These are phyloP conservation scores for Pigoraptor vietnamica DNA, from an alignment of 78 protist species.

Conservation along the genomic window DNA sequence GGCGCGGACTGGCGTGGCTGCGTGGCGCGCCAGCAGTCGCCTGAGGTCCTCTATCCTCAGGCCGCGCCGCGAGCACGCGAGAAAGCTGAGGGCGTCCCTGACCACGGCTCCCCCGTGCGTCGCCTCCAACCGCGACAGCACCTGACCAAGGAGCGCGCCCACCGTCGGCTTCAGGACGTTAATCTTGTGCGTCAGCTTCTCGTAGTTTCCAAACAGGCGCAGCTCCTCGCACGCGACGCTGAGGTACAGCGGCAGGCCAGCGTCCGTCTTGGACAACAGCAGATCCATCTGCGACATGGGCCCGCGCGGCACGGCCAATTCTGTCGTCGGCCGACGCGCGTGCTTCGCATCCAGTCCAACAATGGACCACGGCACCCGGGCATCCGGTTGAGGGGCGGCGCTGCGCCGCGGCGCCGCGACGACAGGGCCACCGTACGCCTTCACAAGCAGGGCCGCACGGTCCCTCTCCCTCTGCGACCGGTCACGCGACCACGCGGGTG, in stretches of 20 bases:
- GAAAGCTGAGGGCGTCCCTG: constrained; percentile 8
- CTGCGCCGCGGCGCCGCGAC: background rate
- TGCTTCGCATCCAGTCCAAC: background rate
- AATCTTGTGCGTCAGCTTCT: background rate
- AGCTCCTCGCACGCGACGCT: background rate
- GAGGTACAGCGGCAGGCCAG: constrained; percentile 10
- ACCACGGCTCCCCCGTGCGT: constrained; percentile 26
- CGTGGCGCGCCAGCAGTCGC: background rate
- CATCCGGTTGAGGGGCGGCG: background rate
- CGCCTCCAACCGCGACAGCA: background rate
- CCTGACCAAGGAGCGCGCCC: background rate
- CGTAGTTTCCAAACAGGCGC: background rate
- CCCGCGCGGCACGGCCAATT: background rate
- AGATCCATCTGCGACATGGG: constrained; percentile 13
- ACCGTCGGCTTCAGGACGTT: background rate
- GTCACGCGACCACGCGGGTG: background rate
- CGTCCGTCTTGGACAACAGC: constrained; percentile 15
- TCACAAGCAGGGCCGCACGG: background rate
- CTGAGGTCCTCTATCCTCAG: constrained; percentile 28
- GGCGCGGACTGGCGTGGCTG: background rate
- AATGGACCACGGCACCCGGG: background rate
- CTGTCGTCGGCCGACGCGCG: background rate
- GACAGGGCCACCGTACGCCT: background rate
- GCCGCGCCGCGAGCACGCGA: constrained; percentile 45
- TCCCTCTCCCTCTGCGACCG: background rate